Evolutionary conservation across 305 asterid genomes (phyloP), one percentile per base, ranked within the genome.

Genomic region (Ilex paraguariensis): DNA sequence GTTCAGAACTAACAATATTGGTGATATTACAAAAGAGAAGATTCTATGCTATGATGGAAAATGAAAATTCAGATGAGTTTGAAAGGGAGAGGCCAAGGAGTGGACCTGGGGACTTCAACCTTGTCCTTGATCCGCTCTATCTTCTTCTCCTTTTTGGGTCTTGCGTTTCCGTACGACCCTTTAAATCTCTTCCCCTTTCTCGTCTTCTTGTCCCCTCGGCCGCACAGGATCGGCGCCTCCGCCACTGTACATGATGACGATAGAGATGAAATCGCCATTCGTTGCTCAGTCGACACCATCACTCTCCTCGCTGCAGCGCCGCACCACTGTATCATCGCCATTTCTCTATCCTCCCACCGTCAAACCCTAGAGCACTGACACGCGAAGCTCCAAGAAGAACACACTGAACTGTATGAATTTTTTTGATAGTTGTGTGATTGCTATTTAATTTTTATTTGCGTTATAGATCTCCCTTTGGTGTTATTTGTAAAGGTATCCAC

Each of bases 31-130:
- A 36, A 4, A 36, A 36, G 7, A 3, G 42, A 36, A 36, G 6
- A 36, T 36, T 5, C 6, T 36, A 36, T 36, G 1, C 28, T 36
- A 36, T 36, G 9, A 4, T 4, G 6, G 3, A 4, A 36, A 4
- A 36, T 36, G 4, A 36, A 44, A 55, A 55, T 54, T 67, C 64
- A 93, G 59, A 86, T 81, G 80, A 87, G 92, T 71, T 87, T 93
- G 85, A 90, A 87, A 73, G 97, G 91, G 14, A 93, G 85, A 74
- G 97, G 97, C 96, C 99, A 90, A 16, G 96, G 99, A 68, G 99
- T 93, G 66, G 99, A 90, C 87, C 91, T 87, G 66, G 97, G 96
- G 15, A 87, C 90, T 81, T 92, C 98, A 55, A 81, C 63, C 77
- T 77, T 88, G 69, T 93, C 95, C 86, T 90, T 93, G 51, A 93